Evolutionary conservation across 257 asterid species (phyloP).

Genomic region (Striga asiatica): DNA sequence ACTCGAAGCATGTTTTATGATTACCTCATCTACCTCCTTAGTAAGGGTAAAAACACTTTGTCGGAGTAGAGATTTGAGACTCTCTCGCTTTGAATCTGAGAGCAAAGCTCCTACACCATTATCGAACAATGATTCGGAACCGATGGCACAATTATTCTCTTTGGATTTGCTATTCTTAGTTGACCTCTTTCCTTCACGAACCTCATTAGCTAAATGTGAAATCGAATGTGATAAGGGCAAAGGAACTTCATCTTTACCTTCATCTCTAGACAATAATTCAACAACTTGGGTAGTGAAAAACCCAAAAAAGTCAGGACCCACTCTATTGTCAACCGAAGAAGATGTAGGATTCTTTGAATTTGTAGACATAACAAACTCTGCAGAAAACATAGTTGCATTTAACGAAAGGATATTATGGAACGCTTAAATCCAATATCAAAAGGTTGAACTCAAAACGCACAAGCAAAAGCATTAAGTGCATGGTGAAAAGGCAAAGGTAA

Average conservation of each 20-base stretch:
- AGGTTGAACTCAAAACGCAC: neutral
- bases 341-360: constrained; percentile 15
- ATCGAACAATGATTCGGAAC: constrained; percentile 36
- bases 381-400: constrained; percentile 17
- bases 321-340: constrained; percentile 10
- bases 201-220: constrained; percentile 16
- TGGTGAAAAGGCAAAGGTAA: too few relatives aligned
- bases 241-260: constrained; percentile 34
- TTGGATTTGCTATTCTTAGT: constrained; percentile 13
- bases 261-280: constrained; percentile 42
- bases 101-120: constrained; percentile 48
- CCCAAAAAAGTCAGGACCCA: constrained; percentile 68
- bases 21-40: constrained; percentile 74
- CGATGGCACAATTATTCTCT: neutral
- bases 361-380: constrained; percentile 39
- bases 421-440: neutral
- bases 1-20: neutral
- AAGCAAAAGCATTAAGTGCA: constrained; percentile 10
- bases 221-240: constrained; percentile 24
- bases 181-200: constrained; percentile 12
- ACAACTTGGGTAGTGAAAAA: constrained; percentile 38
- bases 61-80: constrained; percentile 43
- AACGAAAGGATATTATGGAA: neutral
- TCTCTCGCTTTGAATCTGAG: constrained; percentile 42
- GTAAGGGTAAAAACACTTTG: constrained; percentile 47